Base-by-base conservation (phyloP, 176 grass and related monocot genomes). In the Hsuehochloa calcarea region DNA sequence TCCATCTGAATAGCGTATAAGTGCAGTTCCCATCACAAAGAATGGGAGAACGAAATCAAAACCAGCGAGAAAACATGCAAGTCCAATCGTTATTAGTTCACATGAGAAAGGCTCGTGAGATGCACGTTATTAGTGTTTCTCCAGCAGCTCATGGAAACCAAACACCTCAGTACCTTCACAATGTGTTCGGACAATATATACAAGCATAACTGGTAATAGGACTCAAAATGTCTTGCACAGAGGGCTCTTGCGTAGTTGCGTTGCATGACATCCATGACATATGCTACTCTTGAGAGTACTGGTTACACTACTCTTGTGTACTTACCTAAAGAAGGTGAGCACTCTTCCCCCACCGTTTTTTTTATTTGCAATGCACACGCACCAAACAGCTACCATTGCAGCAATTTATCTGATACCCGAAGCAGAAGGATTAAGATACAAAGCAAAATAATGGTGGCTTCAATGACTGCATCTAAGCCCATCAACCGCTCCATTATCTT, bases 361-460 rank as follows among this genome's bases (percentile, higher is more conserved):
- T 75, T 51, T 85, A 81, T 82, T 70, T 86, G 71, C 78, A 86
- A 46, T 15, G n/a, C 23, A 51, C 15, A 65, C 6, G 37, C 44
- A 70, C 34, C 77, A 77, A 25, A 58, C 22, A 68, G 20, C 19
- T 86, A 90, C 4, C 19, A 56, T 69, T 54, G 59, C 70, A 86
- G 25, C 5, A 90, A 65, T 65, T 65, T 90, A 58, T 90, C 83
- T 71, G 72, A 82, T 37, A 82, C 47, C 19, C 90, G 80, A 55
- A 87, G 70, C n/a, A 87, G 56, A n/a, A 89, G 84, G 61, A 89
- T 65, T 10, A 72, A 12, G 1, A 85, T 34, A 25, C 91, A 93
- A 22, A 93, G 85, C 29, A 70, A 85, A 65, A 93, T 61, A 72
- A 82, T 82, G 49, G 74, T 39, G 8, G 64, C 65, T 85, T 93